A percentile compares a stretch with the other conserved stretches of the same genome.
Evolutionary conservation across 805 yeast genomes (phyloP).

Genomic region (Candida orba): DNA sequence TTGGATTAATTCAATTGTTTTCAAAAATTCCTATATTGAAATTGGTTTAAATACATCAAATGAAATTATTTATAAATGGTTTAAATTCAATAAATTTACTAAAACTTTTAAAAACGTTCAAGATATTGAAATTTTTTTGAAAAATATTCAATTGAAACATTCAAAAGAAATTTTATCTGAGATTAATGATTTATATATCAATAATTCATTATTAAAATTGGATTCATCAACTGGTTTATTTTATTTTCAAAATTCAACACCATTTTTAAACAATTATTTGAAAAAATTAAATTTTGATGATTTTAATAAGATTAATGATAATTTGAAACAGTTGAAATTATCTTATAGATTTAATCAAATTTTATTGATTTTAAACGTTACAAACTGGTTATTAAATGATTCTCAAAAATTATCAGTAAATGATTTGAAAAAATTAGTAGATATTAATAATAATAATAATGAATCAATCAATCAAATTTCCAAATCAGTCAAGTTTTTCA

Average conservation of each 20-base stretch:
- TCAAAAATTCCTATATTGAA: slow-evolving; percentile 48
- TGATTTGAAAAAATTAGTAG: slow-evolving; percentile 32
- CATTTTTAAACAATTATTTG: slow-evolving; percentile 19
- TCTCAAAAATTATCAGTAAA: slow-evolving; percentile 41
- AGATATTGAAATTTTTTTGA: slow-evolving; percentile 31
- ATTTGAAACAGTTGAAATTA: slow-evolving; percentile 13
- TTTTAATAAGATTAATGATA: slow-evolving; percentile 18
- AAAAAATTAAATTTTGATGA: slow-evolving; percentile 22
- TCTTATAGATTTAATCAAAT: slow-evolving; percentile 34
- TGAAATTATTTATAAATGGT: slow-evolving; percentile 54
- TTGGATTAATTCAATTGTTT: slow-evolving; percentile 49
- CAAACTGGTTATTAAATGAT: slow-evolving; percentile 63
- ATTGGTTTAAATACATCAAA: slow-evolving; percentile 47
- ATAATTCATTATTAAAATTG: slow-evolving; percentile 23
- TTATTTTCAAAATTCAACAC: slow-evolving; percentile 40
- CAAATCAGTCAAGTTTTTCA: slow-evolving; percentile 24
- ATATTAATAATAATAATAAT: background rate
- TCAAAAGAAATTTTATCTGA: slow-evolving; percentile 27
- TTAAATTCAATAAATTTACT: slow-evolving; percentile 45
- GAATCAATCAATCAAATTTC: background rate
- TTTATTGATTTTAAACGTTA: slow-evolving; percentile 48
- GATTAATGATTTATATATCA: slow-evolving; percentile 26
- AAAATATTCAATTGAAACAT: slow-evolving; percentile 34
- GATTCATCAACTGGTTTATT: slow-evolving; percentile 30
- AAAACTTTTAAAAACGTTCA: slow-evolving; percentile 26